phyloP scores from a whole-genome alignment of 2,329 filamentous ascomycete genomes.

The Colletotrichum sp. region DNA sequence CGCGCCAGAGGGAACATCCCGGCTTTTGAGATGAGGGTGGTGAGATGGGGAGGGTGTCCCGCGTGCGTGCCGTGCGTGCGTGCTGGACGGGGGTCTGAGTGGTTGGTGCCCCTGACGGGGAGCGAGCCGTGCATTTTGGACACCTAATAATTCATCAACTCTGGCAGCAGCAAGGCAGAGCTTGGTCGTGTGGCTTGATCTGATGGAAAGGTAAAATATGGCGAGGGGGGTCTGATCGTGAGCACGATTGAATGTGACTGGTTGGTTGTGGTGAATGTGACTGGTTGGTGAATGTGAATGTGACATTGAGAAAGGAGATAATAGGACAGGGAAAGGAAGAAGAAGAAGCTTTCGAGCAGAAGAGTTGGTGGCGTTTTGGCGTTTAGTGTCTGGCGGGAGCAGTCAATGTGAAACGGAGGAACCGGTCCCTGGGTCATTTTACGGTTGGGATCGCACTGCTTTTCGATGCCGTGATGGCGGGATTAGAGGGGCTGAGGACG shows the following conservation, averaged over 20 bases:
- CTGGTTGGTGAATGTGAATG: background rate
- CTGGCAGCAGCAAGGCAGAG: background rate
- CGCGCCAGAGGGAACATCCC: background rate
- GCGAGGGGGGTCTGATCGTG: background rate
- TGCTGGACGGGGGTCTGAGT: background rate
- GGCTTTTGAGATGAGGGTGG: background rate
- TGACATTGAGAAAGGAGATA: background rate
- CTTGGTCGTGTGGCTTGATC: background rate
- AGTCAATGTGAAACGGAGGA: slow-evolving; percentile 9
- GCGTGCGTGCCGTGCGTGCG: background rate
- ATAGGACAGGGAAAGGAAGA: background rate
- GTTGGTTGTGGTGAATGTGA: too few relatives aligned
- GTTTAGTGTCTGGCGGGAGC: background rate
- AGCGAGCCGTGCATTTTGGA: background rate
- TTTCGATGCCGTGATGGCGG: background rate
- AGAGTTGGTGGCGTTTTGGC: background rate
- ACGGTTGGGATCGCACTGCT: background rate
- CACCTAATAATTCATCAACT: background rate
- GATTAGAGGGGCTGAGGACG: background rate
- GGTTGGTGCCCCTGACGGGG: background rate
- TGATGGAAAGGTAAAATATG: background rate
- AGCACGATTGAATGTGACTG: too few relatives aligned
- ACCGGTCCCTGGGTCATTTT: background rate
- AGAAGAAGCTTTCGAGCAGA: background rate
- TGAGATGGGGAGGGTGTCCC: background rate